Base-by-base conservation (phyloP, 495 filamentous ascomycete species). In the Penicillium cinerascens region DNA sequence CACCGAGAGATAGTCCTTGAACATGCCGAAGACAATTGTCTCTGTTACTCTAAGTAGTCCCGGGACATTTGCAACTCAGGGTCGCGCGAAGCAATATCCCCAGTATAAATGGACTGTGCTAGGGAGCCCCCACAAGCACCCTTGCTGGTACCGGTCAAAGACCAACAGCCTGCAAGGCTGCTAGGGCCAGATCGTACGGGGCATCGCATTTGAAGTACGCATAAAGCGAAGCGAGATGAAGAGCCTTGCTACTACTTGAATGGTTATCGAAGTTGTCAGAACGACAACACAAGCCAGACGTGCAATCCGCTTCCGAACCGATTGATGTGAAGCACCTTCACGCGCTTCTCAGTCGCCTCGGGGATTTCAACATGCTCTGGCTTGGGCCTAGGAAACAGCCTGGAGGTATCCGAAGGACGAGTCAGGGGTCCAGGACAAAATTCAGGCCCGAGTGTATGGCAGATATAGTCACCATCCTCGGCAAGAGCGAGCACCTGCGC, bases 401-500 rank as follows among this genome's bases (percentile, higher is more conserved):
- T 47, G 1, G 69, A 69, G 15, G 61, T 70, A 49, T 81, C 71
- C 20, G 79, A 53, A 2, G 76, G 73, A 5, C 54, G 66, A 2
- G 74, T 73, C 0, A 55, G 49, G 4, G 80, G 80, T n/a, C 60
- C 54, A 10, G 65, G 54, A 59, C 82, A 85, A 51, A 77, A 80
- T 1, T 58, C 69, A 16, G 50, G 65, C 49, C 67, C 72, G 11
- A 84, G 56, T 5, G 61, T 70, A 57, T 77, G 72, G 69, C 82
- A 84, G 41, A 85, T 84, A 47, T 81, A 83, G 42, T 74, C 56
- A 3, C 82, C 82, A 61, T 85, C 82, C 5, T 84, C 75, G 18
- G 79, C 80, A 44, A 73, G 67, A 1, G 75, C 72, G 21, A 85
- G 64, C 2, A 84, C 69, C 58, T 84, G 82, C 4, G 80, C 78